A percentile compares a stretch with the other conserved stretches of the same genome.
phyloP scores from a whole-genome alignment of 768 basidiomycete species.

The Coprinopsis strossmayeri region DNA sequence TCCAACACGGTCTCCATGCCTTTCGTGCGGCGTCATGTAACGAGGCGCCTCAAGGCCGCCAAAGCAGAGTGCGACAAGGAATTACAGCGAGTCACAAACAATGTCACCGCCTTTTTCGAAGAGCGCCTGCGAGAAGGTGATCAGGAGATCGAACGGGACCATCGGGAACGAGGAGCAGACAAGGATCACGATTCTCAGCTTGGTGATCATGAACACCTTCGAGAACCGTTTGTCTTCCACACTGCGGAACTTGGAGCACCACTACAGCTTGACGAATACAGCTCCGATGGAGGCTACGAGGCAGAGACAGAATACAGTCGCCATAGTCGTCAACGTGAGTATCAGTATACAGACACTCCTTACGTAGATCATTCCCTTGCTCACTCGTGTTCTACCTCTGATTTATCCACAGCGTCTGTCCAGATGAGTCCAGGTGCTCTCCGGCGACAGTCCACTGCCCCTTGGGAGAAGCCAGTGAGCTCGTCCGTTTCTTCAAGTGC shows the following conservation, averaged over 20 bases:
- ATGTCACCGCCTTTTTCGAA: constrained; percentile 93
- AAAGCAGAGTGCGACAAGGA: constrained; percentile 98
- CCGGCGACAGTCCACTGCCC: constrained; percentile 57
- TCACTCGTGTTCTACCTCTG: constrained; percentile 49
- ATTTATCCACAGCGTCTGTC: constrained; percentile 55
- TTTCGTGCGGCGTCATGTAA: constrained; percentile 89
- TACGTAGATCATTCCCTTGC: constrained; percentile 36
- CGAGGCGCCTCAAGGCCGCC: constrained; percentile 85
- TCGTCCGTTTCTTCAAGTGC: constrained; percentile 51
- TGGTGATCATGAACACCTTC: constrained; percentile 48
- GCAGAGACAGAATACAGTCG: constrained; percentile 62
- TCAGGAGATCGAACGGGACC: constrained; percentile 62
- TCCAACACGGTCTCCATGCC: constrained; percentile 86
- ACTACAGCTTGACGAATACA: constrained; percentile 63
- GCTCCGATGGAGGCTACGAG: constrained; percentile 81
- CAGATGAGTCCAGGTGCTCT: constrained; percentile 63
- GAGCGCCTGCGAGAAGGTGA: constrained; percentile 78
- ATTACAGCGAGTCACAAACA: constrained; percentile 87
- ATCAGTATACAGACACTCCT: constrained; percentile 34
- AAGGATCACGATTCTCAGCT: constrained; percentile 52
- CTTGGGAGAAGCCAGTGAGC: constrained; percentile 59
- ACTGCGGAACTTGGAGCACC: constrained; percentile 49
- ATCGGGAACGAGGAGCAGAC: constrained; percentile 44
- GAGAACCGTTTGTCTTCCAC: constrained; percentile 57
- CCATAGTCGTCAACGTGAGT: constrained; percentile 75